A percentile compares a stretch with the other conserved stretches of the same genome.
These are phyloP conservation scores for Rhodotorula paludigena DNA, from an alignment of 768 basidiomycete species.

Conservation along the genomic window DNA sequence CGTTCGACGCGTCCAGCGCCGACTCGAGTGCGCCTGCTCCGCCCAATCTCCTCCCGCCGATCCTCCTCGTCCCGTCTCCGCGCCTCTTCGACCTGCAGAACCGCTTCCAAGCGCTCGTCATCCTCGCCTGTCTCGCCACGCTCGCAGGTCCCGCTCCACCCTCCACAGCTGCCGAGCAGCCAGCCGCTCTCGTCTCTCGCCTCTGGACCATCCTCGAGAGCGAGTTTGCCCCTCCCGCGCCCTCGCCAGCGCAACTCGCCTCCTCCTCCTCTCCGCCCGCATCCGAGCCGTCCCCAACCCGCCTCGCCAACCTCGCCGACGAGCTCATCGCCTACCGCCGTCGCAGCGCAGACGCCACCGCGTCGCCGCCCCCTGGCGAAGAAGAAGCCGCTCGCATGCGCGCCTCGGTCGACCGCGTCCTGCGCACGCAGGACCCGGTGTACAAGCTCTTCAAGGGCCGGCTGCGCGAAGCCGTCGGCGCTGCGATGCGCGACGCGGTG, in stretches of 20 bases:
- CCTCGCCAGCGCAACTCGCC: background rate
- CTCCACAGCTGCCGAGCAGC: background rate
- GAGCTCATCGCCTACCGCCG: slow-evolving; percentile 11
- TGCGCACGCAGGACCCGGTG: slow-evolving; percentile 26
- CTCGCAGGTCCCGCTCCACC: background rate
- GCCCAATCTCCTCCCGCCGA: slow-evolving; percentile 13
- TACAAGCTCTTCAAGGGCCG: slow-evolving; percentile 4
- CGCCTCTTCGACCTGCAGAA: slow-evolving; percentile 26
- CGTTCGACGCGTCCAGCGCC: background rate
- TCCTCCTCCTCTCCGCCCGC: background rate
- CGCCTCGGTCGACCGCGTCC: background rate
- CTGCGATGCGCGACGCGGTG: background rate
- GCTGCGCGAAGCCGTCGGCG: background rate
- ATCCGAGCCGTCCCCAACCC: background rate
- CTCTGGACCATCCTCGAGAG: slow-evolving; percentile 12
- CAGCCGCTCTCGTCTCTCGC: too few relatives aligned
- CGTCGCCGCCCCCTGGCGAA: background rate
- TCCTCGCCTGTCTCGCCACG: slow-evolving; percentile 27
- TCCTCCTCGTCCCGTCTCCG: slow-evolving; percentile 8
- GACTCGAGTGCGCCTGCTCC: background rate
- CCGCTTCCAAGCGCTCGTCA: slow-evolving; percentile 27
- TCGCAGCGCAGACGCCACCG: too few relatives aligned
- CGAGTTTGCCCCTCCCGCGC: background rate
- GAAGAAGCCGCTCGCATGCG: background rate
- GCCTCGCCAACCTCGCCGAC: slow-evolving; percentile 18